Base-by-base conservation (phyloP, 768 basidiomycete species). In the Cyclocybe cylindracea region DNA sequence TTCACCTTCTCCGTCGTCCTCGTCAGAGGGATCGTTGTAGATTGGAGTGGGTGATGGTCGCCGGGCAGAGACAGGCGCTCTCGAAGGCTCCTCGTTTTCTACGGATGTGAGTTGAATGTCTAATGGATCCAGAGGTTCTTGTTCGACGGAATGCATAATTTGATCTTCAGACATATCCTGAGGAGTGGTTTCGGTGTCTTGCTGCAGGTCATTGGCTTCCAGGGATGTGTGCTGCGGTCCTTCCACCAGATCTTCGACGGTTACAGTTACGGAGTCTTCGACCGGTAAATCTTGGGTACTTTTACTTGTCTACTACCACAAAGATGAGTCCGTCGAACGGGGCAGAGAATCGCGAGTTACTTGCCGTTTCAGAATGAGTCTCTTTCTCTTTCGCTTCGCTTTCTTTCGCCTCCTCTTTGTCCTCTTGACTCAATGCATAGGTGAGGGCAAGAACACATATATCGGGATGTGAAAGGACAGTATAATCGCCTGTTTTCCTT, bases 401-500 rank as follows among this genome's bases (percentile, higher is more conserved):
- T 38, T 70, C 58, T 53, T 70, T 71, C 49, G 66, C 49, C 16
- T 65, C 65, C 52, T 16, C 16, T 16, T 76, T 76, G 35, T 74
- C 79, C 64, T 78, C 77, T 48, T 83, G 74, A 59, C 92, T 83
- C 49, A 96, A 71, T 18, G 85, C 79, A 64, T 90, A 86, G 5
- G 94, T 93, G 59, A 99, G 75, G 1, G 97, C 96, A 44, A 98
- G 71, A 35, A 98, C 85, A 61, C 89, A 87, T 38, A 99, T 67
- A 84, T 99, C 97, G 10, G 94, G 80, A 67, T 87, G 83, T 10
- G 94, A 97, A 36, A 99, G 78, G 42, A 94, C 95, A 39, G 91
- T 76, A 65, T 94, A 95, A 70, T 99, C 97, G 66, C 97, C 97
- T 0, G 96, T 96, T 76, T 91, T 91, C 77, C 94, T 96, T 3